Percentiles rank a stretch among this genome's conserved stretches.
These are phyloP conservation scores for Sporisorium iseilematis-ciliati DNA, from an alignment of 1,284 basidiomycete genomes.

Conservation along the genomic window DNA sequence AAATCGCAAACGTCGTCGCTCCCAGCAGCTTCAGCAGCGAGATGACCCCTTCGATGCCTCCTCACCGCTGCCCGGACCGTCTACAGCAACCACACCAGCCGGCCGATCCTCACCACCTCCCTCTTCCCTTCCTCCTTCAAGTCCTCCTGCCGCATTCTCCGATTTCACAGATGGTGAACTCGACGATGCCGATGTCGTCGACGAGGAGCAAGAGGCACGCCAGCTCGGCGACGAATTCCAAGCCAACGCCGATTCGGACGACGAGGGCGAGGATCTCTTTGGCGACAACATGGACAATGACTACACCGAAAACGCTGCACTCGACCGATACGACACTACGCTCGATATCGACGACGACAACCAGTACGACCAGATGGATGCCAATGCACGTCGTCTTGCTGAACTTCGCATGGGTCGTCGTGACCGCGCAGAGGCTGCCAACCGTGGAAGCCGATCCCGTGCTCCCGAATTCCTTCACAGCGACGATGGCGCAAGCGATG, in stretches of 20 bases:
- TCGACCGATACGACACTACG: conserved; percentile 88
- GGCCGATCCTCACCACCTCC: conserved; percentile 60
- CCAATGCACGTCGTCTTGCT: conserved; percentile 82
- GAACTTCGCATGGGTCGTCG: conserved; percentile 89
- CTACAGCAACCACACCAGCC: conserved; percentile 48
- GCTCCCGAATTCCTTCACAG: conserved; percentile 87
- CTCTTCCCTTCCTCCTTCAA: conserved; percentile 64
- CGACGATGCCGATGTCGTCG: conserved; percentile 54
- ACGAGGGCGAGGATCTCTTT: conserved; percentile 92
- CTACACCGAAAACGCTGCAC: conserved; percentile 82
- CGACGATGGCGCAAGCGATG: conserved; percentile 72
- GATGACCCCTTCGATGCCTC: conserved; percentile 52
- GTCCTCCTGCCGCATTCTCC: conserved; percentile 63
- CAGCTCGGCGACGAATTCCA: conserved; percentile 71
- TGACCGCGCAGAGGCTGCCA: conserved; percentile 81
- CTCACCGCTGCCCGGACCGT: conserved; percentile 43
- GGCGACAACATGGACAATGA: conserved; percentile 83
- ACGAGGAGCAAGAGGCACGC: conserved; percentile 63
- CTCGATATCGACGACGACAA: conserved; percentile 86
- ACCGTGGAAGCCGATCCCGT: conserved; percentile 74
- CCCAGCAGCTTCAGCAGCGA: conserved; percentile 40
- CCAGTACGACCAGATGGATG: conserved; percentile 77
- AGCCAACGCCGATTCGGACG: conserved; percentile 77
- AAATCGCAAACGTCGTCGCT: conserved; percentile 57
- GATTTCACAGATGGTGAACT: conserved; percentile 64